Evolutionary conservation across 2,329 filamentous ascomycete species (phyloP), one percentile per base, ranked within the genome.

Genomic region (Scorias spongiosa): DNA sequence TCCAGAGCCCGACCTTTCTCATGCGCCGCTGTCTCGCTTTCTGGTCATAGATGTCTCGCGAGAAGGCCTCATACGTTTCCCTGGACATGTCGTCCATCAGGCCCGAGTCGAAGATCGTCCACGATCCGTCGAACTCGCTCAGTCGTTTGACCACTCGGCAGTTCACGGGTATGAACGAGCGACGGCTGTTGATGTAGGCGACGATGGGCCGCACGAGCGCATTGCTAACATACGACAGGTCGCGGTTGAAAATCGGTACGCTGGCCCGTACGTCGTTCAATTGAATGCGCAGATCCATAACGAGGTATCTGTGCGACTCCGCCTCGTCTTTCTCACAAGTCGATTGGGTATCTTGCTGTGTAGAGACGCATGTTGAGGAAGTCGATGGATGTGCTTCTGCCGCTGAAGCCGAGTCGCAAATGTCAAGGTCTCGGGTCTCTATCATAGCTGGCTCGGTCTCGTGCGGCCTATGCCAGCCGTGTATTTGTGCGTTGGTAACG

Each of bases 1-100:
- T 94, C 91, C 91, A 98, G 56, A 96, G 80, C 29, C 91, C 91
- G 26, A 94, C 91, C 65, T 96, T 94, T 62, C 88, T 93, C 59
- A 98, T 81, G 39, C 91, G 75, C 42, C 89, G 74, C 53, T 86
- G 81, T 42, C 87, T 79, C 51, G 82, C 84, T 61, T 93, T 82
- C 54, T 95, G 83, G 54, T 96, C 85, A 49, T 87, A 80, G 29
- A 98, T 86, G 61, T 95, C 86, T 49, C 79, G 78, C 32, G 87
- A 87, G 64, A 98, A 96, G 0, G 91, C 91, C 54, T 89, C 79
- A 61, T 98, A 98, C 42, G 87, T 87, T 73, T 95, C 91, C 50
- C 83, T 85, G 6, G 84, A 89, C 48, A 93, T 68, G 63, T 98
- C 91, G 56, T 93, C 85, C 81, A 96, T 86, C 43, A 98, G 68